Evolutionary conservation across 2,329 filamentous ascomycete genomes (phyloP).

Genomic region (Cladophialophora chaetospira): DNA sequence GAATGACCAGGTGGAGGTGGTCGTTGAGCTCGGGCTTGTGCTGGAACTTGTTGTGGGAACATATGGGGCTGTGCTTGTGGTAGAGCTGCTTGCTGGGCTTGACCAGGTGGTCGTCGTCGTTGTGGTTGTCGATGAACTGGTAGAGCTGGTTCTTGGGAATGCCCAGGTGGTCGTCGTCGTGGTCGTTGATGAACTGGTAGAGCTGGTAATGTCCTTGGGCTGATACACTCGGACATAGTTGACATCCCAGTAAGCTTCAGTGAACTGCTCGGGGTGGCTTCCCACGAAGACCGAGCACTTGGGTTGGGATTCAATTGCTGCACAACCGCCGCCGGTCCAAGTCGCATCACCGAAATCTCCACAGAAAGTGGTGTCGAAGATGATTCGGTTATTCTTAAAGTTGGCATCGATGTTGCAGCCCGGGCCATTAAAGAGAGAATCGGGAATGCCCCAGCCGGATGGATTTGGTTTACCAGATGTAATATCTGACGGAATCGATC

Average conservation of each 20-base stretch:
- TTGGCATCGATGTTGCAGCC: conserved; percentile 44
- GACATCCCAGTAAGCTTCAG: conserved; percentile 73
- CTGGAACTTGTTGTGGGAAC: background rate
- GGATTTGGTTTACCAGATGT: conserved; percentile 45
- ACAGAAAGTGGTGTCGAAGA: conserved; percentile 59
- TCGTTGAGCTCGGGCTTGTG: background rate
- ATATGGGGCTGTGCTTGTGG: background rate
- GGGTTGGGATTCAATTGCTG: conserved; percentile 50
- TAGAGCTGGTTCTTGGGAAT: too few species aligned
- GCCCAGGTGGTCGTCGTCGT: conserved; percentile 17
- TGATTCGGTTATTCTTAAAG: conserved; percentile 45
- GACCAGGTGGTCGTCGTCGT: conserved; percentile 2
- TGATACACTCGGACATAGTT: conserved; percentile 67
- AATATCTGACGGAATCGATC: conserved; percentile 49
- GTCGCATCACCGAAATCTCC: conserved; percentile 56
- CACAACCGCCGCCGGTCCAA: conserved; percentile 57
- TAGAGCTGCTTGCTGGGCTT: background rate
- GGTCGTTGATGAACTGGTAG: conserved; percentile 14
- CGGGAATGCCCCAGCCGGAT: conserved; percentile 48
- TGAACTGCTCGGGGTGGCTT: conserved; percentile 66
- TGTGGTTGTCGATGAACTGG: conserved; percentile 11
- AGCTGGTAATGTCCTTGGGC: conserved; percentile 9
- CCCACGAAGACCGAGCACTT: conserved; percentile 74
- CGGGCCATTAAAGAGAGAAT: conserved; percentile 43
- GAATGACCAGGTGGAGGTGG: conserved; percentile 16